Conservation (phyloP, 495 filamentous ascomycete genomes). For the Xylaria bambusicola region DNA sequence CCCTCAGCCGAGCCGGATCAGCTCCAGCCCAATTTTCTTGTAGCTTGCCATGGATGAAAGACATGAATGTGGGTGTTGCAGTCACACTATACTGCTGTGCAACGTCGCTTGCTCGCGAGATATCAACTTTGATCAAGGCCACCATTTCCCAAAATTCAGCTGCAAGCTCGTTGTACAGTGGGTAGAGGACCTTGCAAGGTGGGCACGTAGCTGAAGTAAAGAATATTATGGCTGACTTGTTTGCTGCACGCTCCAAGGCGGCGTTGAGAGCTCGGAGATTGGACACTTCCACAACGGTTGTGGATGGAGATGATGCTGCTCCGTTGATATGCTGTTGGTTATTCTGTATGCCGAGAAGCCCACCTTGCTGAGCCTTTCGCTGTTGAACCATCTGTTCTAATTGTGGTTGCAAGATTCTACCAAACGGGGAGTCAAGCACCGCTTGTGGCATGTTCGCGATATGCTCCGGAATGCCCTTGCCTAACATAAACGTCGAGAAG, state of each 20-base stretch:
- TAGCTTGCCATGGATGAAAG: constrained; percentile 75
- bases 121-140: constrained; percentile 82
- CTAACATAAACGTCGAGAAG: constrained; percentile 86
- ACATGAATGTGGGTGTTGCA: constrained; percentile 89
- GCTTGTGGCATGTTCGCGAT: constrained; percentile 86
- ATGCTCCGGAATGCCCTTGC: constrained; percentile 82
- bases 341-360: constrained; percentile 53
- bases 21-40: constrained; percentile 81
- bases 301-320: constrained; percentile 29
- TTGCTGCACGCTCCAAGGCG: constrained; percentile 51
- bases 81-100: constrained; percentile 65
- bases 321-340: constrained; percentile 31
- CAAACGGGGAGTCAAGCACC: constrained; percentile 87
- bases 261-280: constrained; percentile 60
- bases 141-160: constrained; percentile 69
- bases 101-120: constrained; percentile 66
- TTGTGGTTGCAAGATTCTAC: constrained; percentile 83
- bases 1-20: constrained; percentile 64
- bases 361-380: constrained; percentile 57
- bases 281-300: constrained; percentile 38
- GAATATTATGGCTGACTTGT: constrained; percentile 80
- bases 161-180: constrained; percentile 79
- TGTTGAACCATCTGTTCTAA: constrained; percentile 73
- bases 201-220: constrained; percentile 88
- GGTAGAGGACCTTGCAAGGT: constrained; percentile 83